These are phyloP conservation scores for Choiromyces venosus DNA, from an alignment of 495 filamentous ascomycete species.

Conservation along the genomic window DNA sequence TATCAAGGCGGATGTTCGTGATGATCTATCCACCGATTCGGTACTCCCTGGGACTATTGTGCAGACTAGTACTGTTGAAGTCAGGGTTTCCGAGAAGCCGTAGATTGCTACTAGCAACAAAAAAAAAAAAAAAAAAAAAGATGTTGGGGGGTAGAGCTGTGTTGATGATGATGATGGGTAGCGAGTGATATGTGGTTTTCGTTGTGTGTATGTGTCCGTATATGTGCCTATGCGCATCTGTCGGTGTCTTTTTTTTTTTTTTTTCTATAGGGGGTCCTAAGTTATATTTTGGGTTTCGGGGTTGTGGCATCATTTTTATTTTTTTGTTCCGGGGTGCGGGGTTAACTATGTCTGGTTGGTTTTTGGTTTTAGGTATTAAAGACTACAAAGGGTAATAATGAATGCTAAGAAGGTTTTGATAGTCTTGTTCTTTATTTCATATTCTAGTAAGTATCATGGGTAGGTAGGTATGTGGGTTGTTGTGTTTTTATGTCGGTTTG, in stretches of 20 bases:
- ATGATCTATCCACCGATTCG: background rate
- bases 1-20: slow-evolving; percentile 2
- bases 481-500: background rate
- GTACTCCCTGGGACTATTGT: background rate
- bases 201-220: background rate
- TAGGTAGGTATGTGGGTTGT: no score
- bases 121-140: background rate
- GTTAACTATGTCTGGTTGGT: background rate
- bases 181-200: background rate
- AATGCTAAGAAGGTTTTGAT: slow-evolving; percentile 4
- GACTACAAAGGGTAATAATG: background rate
- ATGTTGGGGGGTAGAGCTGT: background rate
- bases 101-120: background rate
- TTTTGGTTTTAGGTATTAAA: slow-evolving; percentile 2
- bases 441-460: no score
- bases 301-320: background rate
- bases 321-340: background rate
- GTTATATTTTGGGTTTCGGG: background rate
- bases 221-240: no score
- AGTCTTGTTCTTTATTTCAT: slow-evolving; percentile 2
- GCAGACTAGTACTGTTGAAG: background rate
- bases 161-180: background rate
- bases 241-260: no score
- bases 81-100: background rate
- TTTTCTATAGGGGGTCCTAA: background rate